Evolutionary conservation across 495 filamentous ascomycete species (phyloP), one percentile per base, ranked within the genome.

Genomic region (Chlorociboria aeruginascens): DNA sequence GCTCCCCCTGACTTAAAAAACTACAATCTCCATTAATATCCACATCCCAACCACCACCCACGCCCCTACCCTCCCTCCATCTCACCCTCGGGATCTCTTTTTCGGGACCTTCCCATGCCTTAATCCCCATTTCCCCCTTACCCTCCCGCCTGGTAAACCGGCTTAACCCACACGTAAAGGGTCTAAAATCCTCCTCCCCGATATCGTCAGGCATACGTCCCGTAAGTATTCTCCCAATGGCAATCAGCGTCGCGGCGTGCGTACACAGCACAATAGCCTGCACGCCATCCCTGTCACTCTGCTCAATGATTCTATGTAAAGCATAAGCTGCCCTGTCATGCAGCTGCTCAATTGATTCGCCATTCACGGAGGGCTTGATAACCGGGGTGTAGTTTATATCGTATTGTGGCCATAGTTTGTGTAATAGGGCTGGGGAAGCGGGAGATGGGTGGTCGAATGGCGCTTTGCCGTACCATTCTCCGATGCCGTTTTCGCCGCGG

Each of bases 161-260:
- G 49, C 76, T 85, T 52, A 98, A 51, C 1, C 82, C 81, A 56
- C 85, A 88, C 12, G 92, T 96, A 55, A 82, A 94, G n/a, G 86
- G 81, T 46, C 69, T 69, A 56, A 96, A 95, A 62, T 97, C 92
- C 48, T 88, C 81, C 50, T 70, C 72, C 7, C 69, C 72, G 33
- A 70, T 57, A 62, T 83, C 78, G 8, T 74, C 71, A 0, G 87
- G 87, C 79, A 88, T 83, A 3, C 58, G 47, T 0, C 85, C 86
- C 11, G 87, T 95, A 53, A 98, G 66, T 6, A 72, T 77, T 10
- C 92, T 73, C 2, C 89, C 92, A 46, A 88, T 79, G 6, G 83
- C 83, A 57, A 98, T 93, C 56, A 95, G 70, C 11, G 78, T 73
- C 16, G 92, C 92, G 0, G 90, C 92, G 68, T 98, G 92, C n/a